Percentiles rank a stretch among this genome's conserved stretches.
Evolutionary conservation across 2,329 filamentous ascomycete species (phyloP).

Genomic region (Diaporthe caulivora): DNA sequence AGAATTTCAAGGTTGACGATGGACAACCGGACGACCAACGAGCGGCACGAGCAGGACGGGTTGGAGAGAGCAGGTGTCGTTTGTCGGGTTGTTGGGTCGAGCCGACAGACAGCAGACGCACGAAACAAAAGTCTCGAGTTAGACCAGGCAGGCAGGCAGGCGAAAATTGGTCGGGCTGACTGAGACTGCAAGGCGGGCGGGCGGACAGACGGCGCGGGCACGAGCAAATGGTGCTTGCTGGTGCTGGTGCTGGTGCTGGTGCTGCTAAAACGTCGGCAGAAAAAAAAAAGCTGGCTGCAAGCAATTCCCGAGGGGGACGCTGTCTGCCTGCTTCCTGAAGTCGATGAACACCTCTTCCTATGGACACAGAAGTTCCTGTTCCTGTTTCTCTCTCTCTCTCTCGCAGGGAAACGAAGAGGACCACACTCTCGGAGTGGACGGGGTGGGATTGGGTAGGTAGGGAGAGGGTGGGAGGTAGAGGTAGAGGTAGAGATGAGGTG

Average conservation of each 20-base stretch:
- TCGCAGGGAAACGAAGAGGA: conserved; percentile 19
- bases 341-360: conserved; percentile 6
- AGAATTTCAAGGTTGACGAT: conserved; percentile 4
- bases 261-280: not conserved
- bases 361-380: not conserved
- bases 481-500: conserved; percentile 6
- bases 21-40: conserved; percentile 10
- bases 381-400: not conserved
- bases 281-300: conserved; percentile 30
- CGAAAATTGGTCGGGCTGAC: conserved; percentile 13
- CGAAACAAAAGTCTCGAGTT: conserved; percentile 13
- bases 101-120: conserved; percentile 9
- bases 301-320: conserved; percentile 22
- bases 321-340: not conserved
- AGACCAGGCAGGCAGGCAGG: conserved; percentile 15
- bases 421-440: conserved; percentile 27
- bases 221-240: conserved; percentile 28
- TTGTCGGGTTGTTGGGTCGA: conserved; percentile 19
- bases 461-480: conserved; percentile 11
- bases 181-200: conserved; percentile 17
- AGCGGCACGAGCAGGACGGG: not conserved
- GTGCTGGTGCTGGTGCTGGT: no score
- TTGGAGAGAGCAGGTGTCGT: conserved; percentile 7
- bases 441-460: conserved; percentile 26
- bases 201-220: conserved; percentile 17